These are phyloP conservation scores for Royoungia palumana DNA, from an alignment of 768 basidiomycete genomes.

Conservation along the genomic window DNA sequence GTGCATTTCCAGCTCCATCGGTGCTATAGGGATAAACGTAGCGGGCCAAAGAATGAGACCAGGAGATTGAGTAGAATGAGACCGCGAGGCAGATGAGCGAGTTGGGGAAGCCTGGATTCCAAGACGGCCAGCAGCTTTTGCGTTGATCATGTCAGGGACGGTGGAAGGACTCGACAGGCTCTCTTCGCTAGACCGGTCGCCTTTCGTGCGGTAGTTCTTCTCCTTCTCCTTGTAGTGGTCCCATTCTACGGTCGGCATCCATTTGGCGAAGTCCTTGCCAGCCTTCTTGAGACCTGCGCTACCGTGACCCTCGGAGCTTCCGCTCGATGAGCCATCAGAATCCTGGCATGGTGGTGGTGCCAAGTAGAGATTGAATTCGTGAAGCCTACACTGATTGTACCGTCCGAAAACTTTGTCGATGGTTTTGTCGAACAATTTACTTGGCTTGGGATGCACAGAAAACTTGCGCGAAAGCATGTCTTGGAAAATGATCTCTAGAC, in stretches of 20 bases:
- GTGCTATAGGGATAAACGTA: conserved; percentile 55
- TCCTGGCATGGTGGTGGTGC: conserved; percentile 41
- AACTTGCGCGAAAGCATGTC: conserved; percentile 55
- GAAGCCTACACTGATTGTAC: conserved; percentile 40
- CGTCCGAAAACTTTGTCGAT: conserved; percentile 52
- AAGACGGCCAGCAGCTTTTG: conserved; percentile 38
- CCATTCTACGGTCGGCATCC: conserved; percentile 37
- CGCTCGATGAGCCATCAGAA: conserved; percentile 17
- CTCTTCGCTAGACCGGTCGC: conserved; percentile 29
- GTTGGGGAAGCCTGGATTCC: conserved; percentile 27
- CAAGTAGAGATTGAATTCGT: conserved; percentile 53
- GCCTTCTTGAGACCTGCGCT: conserved; percentile 26
- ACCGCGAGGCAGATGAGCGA: conserved; percentile 6
- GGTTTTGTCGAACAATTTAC: conserved; percentile 44
- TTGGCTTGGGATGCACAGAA: conserved; percentile 50
- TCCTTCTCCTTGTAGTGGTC: conserved; percentile 31
- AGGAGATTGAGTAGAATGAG: conserved; percentile 47
- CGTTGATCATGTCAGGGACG: conserved; percentile 30
- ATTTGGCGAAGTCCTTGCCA: conserved; percentile 33
- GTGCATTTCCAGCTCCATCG: conserved; percentile 70
- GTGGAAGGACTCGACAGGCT: conserved; percentile 15
- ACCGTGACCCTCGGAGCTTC: conserved; percentile 27
- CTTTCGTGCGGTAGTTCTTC: conserved; percentile 17
- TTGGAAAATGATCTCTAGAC: conserved; percentile 57
- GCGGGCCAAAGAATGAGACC: conserved; percentile 60